Conservation (phyloP, 768 basidiomycete species). For the Fomitopsis pulvina region DNA sequence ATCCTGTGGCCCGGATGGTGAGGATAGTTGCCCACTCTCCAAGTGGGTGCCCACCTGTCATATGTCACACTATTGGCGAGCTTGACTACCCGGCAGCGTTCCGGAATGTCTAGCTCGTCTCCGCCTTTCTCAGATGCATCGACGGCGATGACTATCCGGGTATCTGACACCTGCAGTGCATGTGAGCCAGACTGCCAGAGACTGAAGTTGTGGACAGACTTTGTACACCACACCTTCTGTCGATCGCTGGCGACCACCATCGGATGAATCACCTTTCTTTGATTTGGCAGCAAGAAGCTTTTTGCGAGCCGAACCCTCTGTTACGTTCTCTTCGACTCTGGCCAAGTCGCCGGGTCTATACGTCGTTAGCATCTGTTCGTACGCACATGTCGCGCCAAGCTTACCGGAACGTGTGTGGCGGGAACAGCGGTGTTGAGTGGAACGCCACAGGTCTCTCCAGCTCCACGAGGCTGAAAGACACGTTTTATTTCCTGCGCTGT, state of each 20-base stretch:
- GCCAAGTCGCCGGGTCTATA: constrained; percentile 84
- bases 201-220: constrained; percentile 27
- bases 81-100: constrained; percentile 80
- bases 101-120: constrained; percentile 74
- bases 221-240: constrained; percentile 86
- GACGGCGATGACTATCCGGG: constrained; percentile 74
- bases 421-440: constrained; percentile 63
- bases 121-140: constrained; percentile 53
- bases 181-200: not conserved
- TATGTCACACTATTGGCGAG: constrained; percentile 90
- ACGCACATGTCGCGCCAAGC: constrained; percentile 4
- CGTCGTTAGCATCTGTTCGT: not conserved
- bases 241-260: constrained; percentile 30
- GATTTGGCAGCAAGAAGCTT: constrained; percentile 33
- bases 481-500: constrained; percentile 14
- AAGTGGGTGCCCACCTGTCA: constrained; percentile 48
- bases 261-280: constrained; percentile 33
- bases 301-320: constrained; percentile 30
- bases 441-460: constrained; percentile 79
- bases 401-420: constrained; percentile 82
- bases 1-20: constrained; percentile 55
- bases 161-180: constrained; percentile 61
- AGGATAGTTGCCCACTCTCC: not conserved
- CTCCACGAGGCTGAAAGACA: constrained; percentile 68
- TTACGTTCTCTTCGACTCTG: constrained; percentile 68